Base-by-base conservation (phyloP, 495 filamentous ascomycete genomes). In the Pyrenula massariospora region DNA sequence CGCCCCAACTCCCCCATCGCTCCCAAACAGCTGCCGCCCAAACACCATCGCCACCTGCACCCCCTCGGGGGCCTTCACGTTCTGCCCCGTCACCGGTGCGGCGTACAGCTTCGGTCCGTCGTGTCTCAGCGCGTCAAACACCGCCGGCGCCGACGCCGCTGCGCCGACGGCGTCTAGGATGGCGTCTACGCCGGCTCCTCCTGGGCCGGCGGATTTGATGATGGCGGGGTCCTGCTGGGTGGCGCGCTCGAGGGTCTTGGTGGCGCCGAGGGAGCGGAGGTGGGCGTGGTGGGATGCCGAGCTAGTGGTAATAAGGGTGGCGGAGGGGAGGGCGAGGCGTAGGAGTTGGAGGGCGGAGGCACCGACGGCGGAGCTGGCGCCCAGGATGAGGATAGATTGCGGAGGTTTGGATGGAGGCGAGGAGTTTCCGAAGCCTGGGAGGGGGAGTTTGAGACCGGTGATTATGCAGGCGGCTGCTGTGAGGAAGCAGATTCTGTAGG, bases 351-450 rank as follows among this genome's bases (percentile, higher is more conserved):
- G 67, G 8, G 67, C 68, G 10, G 60, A 62, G 2, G 67, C 61
- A 31, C 73, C 74, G 19, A 74, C 62, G 20, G 60, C 67, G 3
- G 74, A 75, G 57, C 66, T 68, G 20, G 70, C 74, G 53, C 74
- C 74, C 0, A 77, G 56, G 19, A 77, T 60, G 10, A 76, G 70
- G 50, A 75, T 58, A 0, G 70, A 69, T 31, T 62, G 61, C 23
- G 59, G 67, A 8, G 15, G 31, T n/a, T n/a, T n/a, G 10, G 31
- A 58, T 25, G 54, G 55, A 23, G 61, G 56, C 10, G 53, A 42
- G 22, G 47, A 59, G 22, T 54, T 55, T 3, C 58, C 60, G 51
- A 52, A 58, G 10, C 55, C 22, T 3, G 72, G 70, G 1, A 76
- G 53, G 8, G 65, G 66, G 2, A 69, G 56, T 10, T 65, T 53